These are phyloP conservation scores for Acanthamoeba triangularis DNA, from an alignment of 208 protist genomes.

Conservation along the genomic window DNA sequence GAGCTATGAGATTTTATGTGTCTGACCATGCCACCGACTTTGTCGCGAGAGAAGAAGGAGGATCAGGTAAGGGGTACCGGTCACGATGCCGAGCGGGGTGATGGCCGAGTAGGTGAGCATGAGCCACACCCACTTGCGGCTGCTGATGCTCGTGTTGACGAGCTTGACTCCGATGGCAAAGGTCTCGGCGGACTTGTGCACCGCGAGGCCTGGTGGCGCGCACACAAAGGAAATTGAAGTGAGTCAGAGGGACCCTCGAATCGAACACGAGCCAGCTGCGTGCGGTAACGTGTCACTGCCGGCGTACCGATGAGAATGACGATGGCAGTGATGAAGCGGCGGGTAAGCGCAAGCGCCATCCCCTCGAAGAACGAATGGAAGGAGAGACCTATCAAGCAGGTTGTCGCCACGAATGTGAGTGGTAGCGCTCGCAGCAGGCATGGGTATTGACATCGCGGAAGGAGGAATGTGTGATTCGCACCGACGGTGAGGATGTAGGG, in stretches of 20 bases:
- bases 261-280: background rate
- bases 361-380: slow-evolving; percentile 60
- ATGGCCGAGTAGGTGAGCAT: slow-evolving; percentile 66
- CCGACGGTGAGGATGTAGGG: slow-evolving; percentile 26
- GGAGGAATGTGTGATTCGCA: background rate
- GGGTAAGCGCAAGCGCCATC: background rate
- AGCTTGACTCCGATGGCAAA: slow-evolving; percentile 48
- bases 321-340: slow-evolving; percentile 5
- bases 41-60: too few relatives aligned
- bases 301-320: slow-evolving; percentile 37
- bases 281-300: background rate
- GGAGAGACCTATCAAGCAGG: background rate
- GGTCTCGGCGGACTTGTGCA: slow-evolving; percentile 34
- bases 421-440: background rate
- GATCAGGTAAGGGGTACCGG: background rate
- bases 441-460: background rate
- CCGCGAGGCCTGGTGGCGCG: background rate
- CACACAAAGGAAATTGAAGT: background rate
- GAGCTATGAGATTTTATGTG: too few relatives aligned
- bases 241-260: background rate
- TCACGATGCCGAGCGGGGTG: slow-evolving; percentile 17
- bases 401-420: background rate
- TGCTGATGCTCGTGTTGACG: slow-evolving; percentile 28
- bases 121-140: slow-evolving; percentile 43
- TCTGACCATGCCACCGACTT: too few relatives aligned